phyloP scores from a whole-genome alignment of 1,139 yeast species.

The Yamadazyma oceani region DNA sequence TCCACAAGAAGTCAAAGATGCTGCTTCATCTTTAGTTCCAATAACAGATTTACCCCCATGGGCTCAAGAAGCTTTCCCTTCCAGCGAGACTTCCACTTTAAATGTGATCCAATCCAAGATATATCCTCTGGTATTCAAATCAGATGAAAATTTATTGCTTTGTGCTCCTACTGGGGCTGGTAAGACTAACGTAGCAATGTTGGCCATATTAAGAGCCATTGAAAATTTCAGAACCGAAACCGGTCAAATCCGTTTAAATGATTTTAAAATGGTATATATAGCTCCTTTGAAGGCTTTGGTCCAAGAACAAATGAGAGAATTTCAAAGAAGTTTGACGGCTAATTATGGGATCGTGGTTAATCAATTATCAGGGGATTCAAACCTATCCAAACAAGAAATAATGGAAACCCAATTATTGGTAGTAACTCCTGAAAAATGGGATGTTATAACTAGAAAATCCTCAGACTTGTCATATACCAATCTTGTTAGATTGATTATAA shows the following conservation, averaged over 20 bases:
- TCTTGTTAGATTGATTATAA: slow-evolving; percentile 70
- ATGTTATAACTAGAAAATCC: slow-evolving; percentile 82
- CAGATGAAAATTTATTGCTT: slow-evolving; percentile 70
- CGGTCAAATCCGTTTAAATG: slow-evolving; percentile 43
- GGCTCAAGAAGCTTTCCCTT: slow-evolving; percentile 78
- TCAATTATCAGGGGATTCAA: slow-evolving; percentile 98
- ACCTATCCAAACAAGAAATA: slow-evolving; percentile 80
- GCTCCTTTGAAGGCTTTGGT: slow-evolving; percentile 97
- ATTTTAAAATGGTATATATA: slow-evolving; percentile 87
- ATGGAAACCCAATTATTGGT: slow-evolving; percentile 86
- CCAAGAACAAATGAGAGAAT: slow-evolving; percentile 91
- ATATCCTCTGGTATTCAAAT: slow-evolving; percentile 69
- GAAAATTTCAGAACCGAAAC: slow-evolving; percentile 50
- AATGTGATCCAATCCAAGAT: slow-evolving; percentile 86
- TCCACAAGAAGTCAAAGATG: slow-evolving; percentile 25
- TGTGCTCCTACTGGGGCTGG: slow-evolving; percentile 99
- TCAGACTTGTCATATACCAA: slow-evolving; percentile 62
- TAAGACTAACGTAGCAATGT: slow-evolving; percentile 93
- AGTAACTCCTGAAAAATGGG: slow-evolving; percentile 99
- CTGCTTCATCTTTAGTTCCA: slow-evolving; percentile 52
- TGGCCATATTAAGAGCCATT: slow-evolving; percentile 80
- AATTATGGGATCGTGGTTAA: slow-evolving; percentile 73
- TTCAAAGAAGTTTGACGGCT: slow-evolving; percentile 62
- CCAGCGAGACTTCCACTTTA: slow-evolving; percentile 61
- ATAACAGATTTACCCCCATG: slow-evolving; percentile 72